Percentiles rank a stretch among this genome's conserved stretches.
Evolutionary conservation across 192 early-diverging fungal genomes (phyloP).

Genomic region (Haplosporangium gracile): DNA sequence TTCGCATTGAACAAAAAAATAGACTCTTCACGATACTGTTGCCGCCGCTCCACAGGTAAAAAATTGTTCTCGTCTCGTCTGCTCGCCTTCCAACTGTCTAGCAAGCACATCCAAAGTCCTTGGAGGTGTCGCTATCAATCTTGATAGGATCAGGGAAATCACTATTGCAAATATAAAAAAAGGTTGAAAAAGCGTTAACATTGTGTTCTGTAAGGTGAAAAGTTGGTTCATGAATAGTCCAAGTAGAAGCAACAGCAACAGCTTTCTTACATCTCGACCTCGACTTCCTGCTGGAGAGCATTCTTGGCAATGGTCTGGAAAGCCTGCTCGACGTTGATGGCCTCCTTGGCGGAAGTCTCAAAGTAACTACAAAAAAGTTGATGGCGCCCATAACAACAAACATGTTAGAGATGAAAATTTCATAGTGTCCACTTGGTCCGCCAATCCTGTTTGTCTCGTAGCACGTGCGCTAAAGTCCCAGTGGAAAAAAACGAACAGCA

Average conservation of each 20-base stretch:
- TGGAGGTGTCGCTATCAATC: slow-evolving; percentile 82
- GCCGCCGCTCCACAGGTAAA: slow-evolving; percentile 4
- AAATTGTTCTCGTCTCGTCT: background rate
- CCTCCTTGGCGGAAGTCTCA: slow-evolving; percentile 98
- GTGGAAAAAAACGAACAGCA: slow-evolving; percentile 10
- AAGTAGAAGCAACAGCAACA: background rate
- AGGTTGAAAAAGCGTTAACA: background rate
- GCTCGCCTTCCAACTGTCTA: slow-evolving; percentile 47
- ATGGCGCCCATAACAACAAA: background rate
- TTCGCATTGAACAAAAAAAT: slow-evolving; percentile 5
- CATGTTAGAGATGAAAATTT: background rate
- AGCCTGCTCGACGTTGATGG: slow-evolving; percentile 97
- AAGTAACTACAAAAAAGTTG: slow-evolving; percentile 75
- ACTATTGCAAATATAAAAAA: slow-evolving; percentile 45
- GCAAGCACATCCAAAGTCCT: slow-evolving; percentile 76
- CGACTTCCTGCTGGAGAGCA: slow-evolving; percentile 94
- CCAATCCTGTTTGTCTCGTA: background rate
- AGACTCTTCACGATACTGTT: background rate
- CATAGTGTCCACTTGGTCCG: background rate
- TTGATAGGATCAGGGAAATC: slow-evolving; percentile 94
- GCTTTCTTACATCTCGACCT: slow-evolving; percentile 80
- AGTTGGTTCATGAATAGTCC: background rate
- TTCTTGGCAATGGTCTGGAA: slow-evolving; percentile 97
- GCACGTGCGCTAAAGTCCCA: background rate
- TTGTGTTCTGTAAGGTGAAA: background rate